Percentiles rank a stretch among this genome's conserved stretches.
phyloP scores from a whole-genome alignment of 257 asterid species.

The Nicotiana noctiflora region DNA sequence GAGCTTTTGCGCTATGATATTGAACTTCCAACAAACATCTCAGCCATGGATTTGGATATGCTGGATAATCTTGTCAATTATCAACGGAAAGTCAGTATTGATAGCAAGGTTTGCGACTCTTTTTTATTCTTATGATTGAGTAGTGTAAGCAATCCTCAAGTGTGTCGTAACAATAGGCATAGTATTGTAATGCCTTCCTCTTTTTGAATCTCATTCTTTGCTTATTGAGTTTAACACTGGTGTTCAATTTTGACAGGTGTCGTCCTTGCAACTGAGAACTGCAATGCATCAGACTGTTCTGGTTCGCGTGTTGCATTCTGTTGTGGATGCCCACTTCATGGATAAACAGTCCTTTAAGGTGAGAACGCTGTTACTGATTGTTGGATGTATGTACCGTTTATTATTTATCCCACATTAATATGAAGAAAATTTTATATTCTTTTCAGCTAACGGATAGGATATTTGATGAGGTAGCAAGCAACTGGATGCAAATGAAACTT shows the following conservation, averaged over 20 bases:
- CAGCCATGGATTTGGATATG: slow-evolving; percentile 32
- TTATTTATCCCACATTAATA: neutral
- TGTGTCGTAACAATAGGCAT: neutral
- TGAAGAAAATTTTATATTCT: slow-evolving; percentile 13
- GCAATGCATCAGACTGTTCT: slow-evolving; percentile 56
- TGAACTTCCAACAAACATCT: slow-evolving; percentile 40
- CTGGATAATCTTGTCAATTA: slow-evolving; percentile 36
- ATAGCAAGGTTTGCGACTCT: slow-evolving; percentile 32
- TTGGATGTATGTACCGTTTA: slow-evolving; percentile 14
- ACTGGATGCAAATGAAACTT: slow-evolving; percentile 62
- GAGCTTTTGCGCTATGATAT: slow-evolving; percentile 32
- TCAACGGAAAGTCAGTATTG: slow-evolving; percentile 18
- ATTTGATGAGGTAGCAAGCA: slow-evolving; percentile 54
- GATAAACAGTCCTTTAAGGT: slow-evolving; percentile 54
- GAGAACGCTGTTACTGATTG: slow-evolving; percentile 5
- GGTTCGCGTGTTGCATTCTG: slow-evolving; percentile 44
- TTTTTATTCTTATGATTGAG: neutral
- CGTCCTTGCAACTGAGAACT: slow-evolving; percentile 42
- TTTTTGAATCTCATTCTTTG: neutral
- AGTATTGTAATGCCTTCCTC: neutral
- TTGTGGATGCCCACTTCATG: slow-evolving; percentile 54
- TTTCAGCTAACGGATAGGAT: slow-evolving; percentile 56
- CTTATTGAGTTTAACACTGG: neutral
- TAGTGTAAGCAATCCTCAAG: neutral
- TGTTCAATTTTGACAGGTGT: slow-evolving; percentile 22